Evolutionary conservation across 768 basidiomycete genomes (phyloP), one percentile per base, ranked within the genome.

Genomic region (Rhizopogon vulgaris): DNA sequence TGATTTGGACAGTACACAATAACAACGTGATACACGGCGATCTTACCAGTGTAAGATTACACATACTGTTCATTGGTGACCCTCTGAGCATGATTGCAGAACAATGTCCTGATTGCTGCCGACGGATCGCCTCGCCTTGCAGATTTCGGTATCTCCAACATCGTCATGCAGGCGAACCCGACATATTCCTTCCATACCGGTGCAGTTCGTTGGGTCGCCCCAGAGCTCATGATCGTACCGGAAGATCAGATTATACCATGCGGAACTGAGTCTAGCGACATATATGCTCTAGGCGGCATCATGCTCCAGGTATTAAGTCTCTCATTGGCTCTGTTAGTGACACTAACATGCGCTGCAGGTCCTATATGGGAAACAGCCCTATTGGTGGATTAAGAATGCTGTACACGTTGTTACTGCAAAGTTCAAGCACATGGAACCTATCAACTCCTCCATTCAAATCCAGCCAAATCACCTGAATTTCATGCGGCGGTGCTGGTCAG

Each of bases 81-180:
- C 3, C 14, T 38, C 43, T 25, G 12, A 27, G 15, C 25, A 11
- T 45, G 9, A 22, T 45, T 24, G 11, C 18, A 56, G 55, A 49
- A 37, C 17, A 56, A 54, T 46, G 34, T 56, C 18, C 28, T 56
- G 15, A 48, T 56, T 41, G 32, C 48, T 18, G 27, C 12, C 30
- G 38, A 56, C 1, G 55, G 52, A 18, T 37, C 48, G 17, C 47
- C 47, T 17, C 41, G 45, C 5, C 52, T 56, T 22, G 39, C 70
- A 51, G 76, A 77, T 52, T 77, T 76, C 49, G 76, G 75, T 2
- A 58, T 77, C 6, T 76, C 73, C 14, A 71, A 58, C 27, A 68
- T 76, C 52, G 60, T 70, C 18, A 60, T 60, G 9, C 70, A 73
- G 51, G 61, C 69, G 51, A 61, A 68, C 37, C 57, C 63, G 9